Evolutionary conservation across 345 rosid species (phyloP).

Genomic region (Luvunga scandens): DNA sequence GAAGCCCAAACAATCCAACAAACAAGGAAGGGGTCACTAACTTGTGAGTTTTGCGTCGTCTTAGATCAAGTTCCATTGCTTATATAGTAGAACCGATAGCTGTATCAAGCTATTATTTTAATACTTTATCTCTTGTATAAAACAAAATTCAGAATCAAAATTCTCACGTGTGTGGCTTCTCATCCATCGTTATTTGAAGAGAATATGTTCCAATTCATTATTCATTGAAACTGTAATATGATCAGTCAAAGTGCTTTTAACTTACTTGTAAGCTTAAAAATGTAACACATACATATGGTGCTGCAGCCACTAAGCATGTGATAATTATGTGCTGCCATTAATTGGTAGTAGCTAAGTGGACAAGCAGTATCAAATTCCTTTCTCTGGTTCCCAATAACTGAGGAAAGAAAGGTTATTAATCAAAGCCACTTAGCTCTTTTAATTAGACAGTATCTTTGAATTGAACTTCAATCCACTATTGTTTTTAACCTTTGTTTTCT

Average conservation of each 20-base stretch:
- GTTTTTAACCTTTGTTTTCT: background rate
- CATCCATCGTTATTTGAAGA: constrained; percentile 34
- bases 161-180: constrained; percentile 27
- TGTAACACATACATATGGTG: background rate
- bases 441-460: background rate
- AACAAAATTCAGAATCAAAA: constrained; percentile 28
- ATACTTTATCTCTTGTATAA: constrained; percentile 10
- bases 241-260: constrained; percentile 14
- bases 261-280: background rate
- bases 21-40: background rate
- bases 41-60: constrained; percentile 1
- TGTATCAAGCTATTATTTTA: background rate
- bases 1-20: background rate
- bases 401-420: constrained; percentile 31
- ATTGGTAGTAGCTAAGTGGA: constrained; percentile 10
- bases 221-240: background rate
- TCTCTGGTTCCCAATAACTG: constrained; percentile 25
- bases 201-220: constrained; percentile 36
- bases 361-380: constrained; percentile 25
- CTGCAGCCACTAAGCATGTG: background rate
- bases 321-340: background rate
- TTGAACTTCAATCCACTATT: background rate
- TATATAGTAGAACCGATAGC: constrained; percentile 22
- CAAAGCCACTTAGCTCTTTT: constrained; percentile 10
- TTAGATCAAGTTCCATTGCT: constrained; percentile 1